These are phyloP conservation scores for Alternaria sp. DNA, from an alignment of 2,329 filamentous ascomycete genomes.

Conservation along the genomic window DNA sequence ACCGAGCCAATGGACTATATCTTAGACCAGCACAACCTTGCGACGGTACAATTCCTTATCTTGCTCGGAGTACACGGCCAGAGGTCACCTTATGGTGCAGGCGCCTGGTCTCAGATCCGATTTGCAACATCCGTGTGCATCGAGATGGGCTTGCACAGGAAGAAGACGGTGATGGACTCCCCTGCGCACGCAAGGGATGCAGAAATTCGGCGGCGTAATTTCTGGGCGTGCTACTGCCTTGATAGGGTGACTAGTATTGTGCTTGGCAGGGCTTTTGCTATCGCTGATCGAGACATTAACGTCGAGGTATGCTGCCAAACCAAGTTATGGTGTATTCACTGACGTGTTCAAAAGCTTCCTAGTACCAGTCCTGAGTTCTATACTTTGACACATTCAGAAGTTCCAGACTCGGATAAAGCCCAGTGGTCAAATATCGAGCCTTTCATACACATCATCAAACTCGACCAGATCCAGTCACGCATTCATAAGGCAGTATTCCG, in stretches of 20 bases:
- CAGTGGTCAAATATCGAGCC: constrained; percentile 37
- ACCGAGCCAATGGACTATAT: constrained; percentile 37
- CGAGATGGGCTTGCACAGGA: constrained; percentile 38
- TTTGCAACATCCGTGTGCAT: constrained; percentile 39
- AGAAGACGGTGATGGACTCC: constrained; percentile 29
- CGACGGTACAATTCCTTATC: constrained; percentile 37
- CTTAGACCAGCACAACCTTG: constrained; percentile 34
- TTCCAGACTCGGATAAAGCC: constrained; percentile 14
- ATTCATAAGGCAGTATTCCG: constrained; percentile 39
- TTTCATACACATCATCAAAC: constrained; percentile 39
- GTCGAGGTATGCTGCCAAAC: constrained; percentile 28
- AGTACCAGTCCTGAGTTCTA: constrained; percentile 29
- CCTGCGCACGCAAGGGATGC: constrained; percentile 25
- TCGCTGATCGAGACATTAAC: constrained; percentile 39
- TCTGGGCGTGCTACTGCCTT: constrained; percentile 40
- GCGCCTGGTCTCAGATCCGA: constrained; percentile 38
- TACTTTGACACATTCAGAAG: constrained; percentile 32
- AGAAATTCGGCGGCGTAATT: constrained; percentile 33
- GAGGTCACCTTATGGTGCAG: constrained; percentile 38
- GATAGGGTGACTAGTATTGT: constrained; percentile 38
- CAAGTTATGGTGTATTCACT: background rate
- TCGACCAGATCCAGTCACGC: constrained; percentile 34
- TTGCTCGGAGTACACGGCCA: constrained; percentile 38
- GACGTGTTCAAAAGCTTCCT: constrained; percentile 26
- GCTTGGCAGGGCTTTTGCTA: constrained; percentile 36